Conservation (phyloP, 495 filamentous ascomycete species). For the Penicillium odoratum region DNA sequence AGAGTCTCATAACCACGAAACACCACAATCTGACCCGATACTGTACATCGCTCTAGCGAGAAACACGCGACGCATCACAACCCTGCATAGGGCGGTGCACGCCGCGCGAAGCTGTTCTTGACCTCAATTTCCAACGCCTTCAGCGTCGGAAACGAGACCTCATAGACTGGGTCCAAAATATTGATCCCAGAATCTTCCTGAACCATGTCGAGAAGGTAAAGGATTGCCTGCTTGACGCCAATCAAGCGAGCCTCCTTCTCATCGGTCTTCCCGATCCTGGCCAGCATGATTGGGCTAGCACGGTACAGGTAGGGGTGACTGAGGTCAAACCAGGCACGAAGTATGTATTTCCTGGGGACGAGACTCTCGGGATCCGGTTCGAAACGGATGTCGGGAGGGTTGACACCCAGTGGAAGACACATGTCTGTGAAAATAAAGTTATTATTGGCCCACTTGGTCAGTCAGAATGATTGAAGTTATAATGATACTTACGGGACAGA, state of each 20-base stretch:
- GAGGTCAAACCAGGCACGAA: conserved; percentile 24
- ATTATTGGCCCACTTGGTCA: background rate
- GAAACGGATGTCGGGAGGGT: conserved; percentile 21
- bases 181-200: conserved; percentile 27
- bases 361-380: background rate
- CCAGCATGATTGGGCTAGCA: conserved; percentile 30
- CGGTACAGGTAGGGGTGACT: conserved; percentile 34
- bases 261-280: conserved; percentile 5
- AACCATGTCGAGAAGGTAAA: conserved; percentile 31
- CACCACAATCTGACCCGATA: too few relatives aligned
- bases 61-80: too few relatives aligned
- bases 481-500: conserved; percentile 15
- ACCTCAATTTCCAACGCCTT: background rate
- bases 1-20: too few relatives aligned
- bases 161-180: background rate
- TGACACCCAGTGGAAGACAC: conserved; percentile 25
- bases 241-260: conserved; percentile 14
- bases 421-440: conserved; percentile 16
- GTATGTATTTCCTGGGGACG: background rate
- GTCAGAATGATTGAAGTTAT: background rate
- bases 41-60: too few relatives aligned
- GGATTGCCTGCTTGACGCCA: conserved; percentile 25
- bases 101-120: background rate
- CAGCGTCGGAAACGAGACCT: background rate
- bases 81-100: too few relatives aligned